Conservation (phyloP, 495 filamentous ascomycete species). For the Ascobolus immersus region DNA sequence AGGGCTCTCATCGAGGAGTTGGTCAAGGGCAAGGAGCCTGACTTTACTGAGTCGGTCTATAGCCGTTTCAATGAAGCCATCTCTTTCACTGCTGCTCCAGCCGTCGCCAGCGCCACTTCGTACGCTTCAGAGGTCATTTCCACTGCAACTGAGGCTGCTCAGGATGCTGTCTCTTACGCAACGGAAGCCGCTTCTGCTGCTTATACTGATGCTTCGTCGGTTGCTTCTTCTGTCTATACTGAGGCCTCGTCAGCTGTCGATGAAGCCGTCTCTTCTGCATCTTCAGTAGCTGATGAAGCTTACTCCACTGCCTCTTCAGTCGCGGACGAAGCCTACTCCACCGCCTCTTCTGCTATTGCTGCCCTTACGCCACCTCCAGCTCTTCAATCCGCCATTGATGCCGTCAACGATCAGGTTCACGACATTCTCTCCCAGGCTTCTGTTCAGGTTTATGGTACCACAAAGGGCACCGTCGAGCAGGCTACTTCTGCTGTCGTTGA, state of each 20-base stretch:
- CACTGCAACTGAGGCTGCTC: slow-evolving; percentile 16
- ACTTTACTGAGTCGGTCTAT: slow-evolving; percentile 60
- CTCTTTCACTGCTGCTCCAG: slow-evolving; percentile 14
- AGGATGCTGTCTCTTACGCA: not conserved
- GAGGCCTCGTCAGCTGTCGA: slow-evolving; percentile 21
- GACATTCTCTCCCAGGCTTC: slow-evolving; percentile 35
- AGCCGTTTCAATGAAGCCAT: slow-evolving; percentile 40
- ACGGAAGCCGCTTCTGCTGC: slow-evolving; percentile 22
- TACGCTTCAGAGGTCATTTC: not conserved
- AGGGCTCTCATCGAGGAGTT: slow-evolving; percentile 52
- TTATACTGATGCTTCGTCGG: slow-evolving; percentile 28
- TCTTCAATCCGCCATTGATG: slow-evolving; percentile 32
- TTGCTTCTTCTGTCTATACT: too few relatives aligned
- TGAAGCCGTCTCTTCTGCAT: slow-evolving; percentile 24
- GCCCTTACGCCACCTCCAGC: slow-evolving; percentile 30
- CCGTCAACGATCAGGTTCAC: slow-evolving; percentile 30
- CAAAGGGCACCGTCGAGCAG: slow-evolving; percentile 28
- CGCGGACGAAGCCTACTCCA: slow-evolving; percentile 16
- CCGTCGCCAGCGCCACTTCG: not conserved
- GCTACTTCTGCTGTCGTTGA: slow-evolving; percentile 27
- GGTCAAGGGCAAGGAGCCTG: slow-evolving; percentile 48
- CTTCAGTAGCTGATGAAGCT: slow-evolving; percentile 29
- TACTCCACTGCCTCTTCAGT: slow-evolving; percentile 33
- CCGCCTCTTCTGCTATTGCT: slow-evolving; percentile 17
- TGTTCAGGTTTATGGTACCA: slow-evolving; percentile 32